Evolutionary conservation across 768 basidiomycete species (phyloP), one percentile per base, ranked within the genome.

Genomic region (Boletus subcaerulescens): DNA sequence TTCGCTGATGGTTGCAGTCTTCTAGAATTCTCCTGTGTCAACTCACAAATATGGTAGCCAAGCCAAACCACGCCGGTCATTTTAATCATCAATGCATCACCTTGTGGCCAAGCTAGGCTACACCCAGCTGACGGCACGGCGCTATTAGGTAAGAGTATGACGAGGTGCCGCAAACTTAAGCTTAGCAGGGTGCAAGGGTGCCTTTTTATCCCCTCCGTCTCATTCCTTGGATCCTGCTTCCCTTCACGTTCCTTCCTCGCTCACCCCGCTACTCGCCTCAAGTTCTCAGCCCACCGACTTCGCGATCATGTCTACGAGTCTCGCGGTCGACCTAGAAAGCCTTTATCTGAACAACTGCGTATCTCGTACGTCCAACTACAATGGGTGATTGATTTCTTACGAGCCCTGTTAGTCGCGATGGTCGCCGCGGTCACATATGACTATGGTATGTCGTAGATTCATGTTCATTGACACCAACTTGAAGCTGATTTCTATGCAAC

Each of bases 271-370:
- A 1, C 41, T 17, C 12, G 3, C 41, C 17, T 35, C 44, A 9
- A 38, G 33, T 29, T 33, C 18, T 8, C 12, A 35, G 8, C 3
- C 20, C 1, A 32, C 42, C 13, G 15, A 45, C 35, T 10, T 24
- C 11, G 33, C 3, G 12, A 18, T 10, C 45, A 59, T 59, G 58
- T 52, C 58, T 20, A 48, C 50, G 2, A 48, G 38, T 11, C 40
- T 50, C 5, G 36, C 26, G 10, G 12, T 24, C 14, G 44, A 33
- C 4, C 36, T 60, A 35, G 48, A 35, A 5, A 50, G 48, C 26
- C 44, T 60, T 11, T 48, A 50, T 31, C 15, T 59, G 32, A 54
- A 50, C 3, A 43, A 59, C 11, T 60, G 53, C 17, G 12, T 35
- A 35, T 53, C 59, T 7, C 39, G 57, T 54, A 44, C 2, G 57